These are phyloP conservation scores for Plasmopara halstedii DNA, from an alignment of 352 stramenopile genomes.

Conservation along the genomic window DNA sequence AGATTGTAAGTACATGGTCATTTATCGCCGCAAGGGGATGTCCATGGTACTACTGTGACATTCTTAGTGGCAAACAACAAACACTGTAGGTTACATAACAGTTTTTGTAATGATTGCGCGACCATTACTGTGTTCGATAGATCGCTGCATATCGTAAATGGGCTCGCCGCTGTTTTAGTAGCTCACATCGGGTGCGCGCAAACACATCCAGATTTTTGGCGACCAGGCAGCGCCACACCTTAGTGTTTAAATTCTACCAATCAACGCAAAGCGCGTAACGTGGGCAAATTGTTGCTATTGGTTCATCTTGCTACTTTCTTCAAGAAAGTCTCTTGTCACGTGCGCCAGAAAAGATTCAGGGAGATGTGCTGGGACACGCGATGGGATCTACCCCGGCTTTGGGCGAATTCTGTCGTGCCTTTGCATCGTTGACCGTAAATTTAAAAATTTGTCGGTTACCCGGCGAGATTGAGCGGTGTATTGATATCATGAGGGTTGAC, in stretches of 20 bases:
- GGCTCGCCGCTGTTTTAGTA: constrained; percentile 17
- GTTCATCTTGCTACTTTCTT: constrained; percentile 25
- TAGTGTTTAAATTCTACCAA: constrained; percentile 11
- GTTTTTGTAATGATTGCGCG: not conserved
- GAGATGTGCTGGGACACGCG: constrained; percentile 23
- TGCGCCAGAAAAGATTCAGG: constrained; percentile 13
- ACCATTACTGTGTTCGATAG: constrained; percentile 4
- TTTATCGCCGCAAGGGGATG: too few relatives aligned
- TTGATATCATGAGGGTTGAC: not conserved
- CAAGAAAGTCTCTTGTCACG: constrained; percentile 7
- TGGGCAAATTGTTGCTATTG: constrained; percentile 10
- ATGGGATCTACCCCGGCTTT: constrained; percentile 19
- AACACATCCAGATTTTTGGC: constrained; percentile 7
- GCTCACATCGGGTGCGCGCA: constrained; percentile 8
- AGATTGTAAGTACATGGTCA: not conserved
- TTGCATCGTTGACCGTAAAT: constrained; percentile 11
- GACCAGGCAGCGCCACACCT: constrained; percentile 1
- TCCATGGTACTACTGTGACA: not conserved
- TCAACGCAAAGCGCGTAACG: not conserved
- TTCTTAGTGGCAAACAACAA: constrained; percentile 1
- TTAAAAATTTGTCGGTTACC: not conserved
- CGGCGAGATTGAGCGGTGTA: not conserved
- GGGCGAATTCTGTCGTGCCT: constrained; percentile 7
- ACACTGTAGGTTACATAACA: not conserved
- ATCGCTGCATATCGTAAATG: constrained; percentile 4